A percentile compares a stretch with the other conserved stretches of the same genome.
Conservation (phyloP, 148 eudicot species). For the Drosera capensis region DNA sequence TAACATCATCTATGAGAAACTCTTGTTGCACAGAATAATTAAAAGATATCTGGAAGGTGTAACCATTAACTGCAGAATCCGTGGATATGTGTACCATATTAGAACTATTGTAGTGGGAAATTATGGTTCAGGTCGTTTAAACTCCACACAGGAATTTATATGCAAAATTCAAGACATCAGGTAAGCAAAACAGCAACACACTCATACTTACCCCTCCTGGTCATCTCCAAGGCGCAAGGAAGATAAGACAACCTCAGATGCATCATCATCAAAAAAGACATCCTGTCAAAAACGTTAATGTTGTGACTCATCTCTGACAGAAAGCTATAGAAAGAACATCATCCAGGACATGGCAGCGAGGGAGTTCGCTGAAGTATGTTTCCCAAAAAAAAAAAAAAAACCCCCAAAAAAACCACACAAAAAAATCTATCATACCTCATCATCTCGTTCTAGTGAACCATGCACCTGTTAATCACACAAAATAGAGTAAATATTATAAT, state of each 20-base stretch:
- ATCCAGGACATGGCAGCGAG: not conserved
- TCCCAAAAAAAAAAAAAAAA: too few species aligned
- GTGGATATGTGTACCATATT: too few species aligned
- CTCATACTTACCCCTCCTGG: conserved; percentile 42
- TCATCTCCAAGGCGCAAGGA: conserved; percentile 88
- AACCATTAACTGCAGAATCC: too few species aligned
- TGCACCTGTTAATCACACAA: conserved; percentile 43
- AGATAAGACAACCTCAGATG: conserved; percentile 95
- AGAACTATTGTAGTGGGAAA: too few species aligned
- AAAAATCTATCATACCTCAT: conserved; percentile 50
- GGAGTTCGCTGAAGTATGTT: too few species aligned
- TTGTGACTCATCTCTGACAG: not conserved
- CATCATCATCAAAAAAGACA: conserved; percentile 90
- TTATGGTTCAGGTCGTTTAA: too few species aligned
- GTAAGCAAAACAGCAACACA: too few species aligned
- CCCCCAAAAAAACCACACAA: too few species aligned
- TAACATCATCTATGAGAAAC: not conserved
- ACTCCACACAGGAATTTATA: too few species aligned
- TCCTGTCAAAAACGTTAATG: conserved; percentile 36
- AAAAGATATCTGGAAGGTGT: not conserved
- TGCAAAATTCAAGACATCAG: too few species aligned
- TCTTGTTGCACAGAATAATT: too few species aligned
- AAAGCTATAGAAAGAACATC: too few species aligned
- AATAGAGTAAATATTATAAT: not conserved
- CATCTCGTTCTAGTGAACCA: conserved; percentile 80